These are phyloP conservation scores for Apiotrichum gracile DNA, from an alignment of 1,284 basidiomycete species.

Conservation along the genomic window DNA sequence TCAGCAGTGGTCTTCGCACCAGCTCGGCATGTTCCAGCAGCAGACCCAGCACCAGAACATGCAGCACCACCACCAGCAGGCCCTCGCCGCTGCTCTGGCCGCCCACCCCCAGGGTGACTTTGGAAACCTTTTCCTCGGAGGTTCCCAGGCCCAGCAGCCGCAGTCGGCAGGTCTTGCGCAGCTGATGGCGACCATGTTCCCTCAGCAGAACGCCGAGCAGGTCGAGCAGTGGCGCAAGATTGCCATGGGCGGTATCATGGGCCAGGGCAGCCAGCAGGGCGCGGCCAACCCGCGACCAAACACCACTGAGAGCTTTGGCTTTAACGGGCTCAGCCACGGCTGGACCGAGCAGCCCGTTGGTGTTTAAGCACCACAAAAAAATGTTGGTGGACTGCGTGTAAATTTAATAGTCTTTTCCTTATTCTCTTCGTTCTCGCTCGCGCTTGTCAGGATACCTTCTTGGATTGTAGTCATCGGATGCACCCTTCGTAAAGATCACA, in stretches of 20 bases:
- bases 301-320: not conserved
- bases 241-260: conserved; percentile 7
- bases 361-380: not conserved
- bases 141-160: conserved; percentile 1
- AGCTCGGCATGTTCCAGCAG: conserved; percentile 27
- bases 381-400: not conserved
- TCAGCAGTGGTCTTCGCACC: conserved; percentile 21
- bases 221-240: conserved; percentile 23
- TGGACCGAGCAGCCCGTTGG: conserved; percentile 12
- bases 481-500: not conserved
- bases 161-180: conserved; percentile 24
- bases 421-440: not conserved
- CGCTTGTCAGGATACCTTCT: conserved; percentile 1
- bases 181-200: conserved; percentile 29
- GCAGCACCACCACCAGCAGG: conserved; percentile 14
- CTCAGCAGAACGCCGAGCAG: conserved; percentile 19
- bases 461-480: conserved; percentile 3
- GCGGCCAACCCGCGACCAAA: not conserved
- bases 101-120: conserved; percentile 8
- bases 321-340: not conserved
- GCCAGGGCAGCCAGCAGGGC: not conserved
- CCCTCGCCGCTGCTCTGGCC: not conserved
- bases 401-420: not conserved
- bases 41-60: conserved; percentile 21
- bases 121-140: conserved; percentile 15